Percentiles rank a stretch among this genome's conserved stretches.
phyloP scores from a whole-genome alignment of 2,329 filamentous ascomycete genomes.

The Diaporthe citrichinensis region DNA sequence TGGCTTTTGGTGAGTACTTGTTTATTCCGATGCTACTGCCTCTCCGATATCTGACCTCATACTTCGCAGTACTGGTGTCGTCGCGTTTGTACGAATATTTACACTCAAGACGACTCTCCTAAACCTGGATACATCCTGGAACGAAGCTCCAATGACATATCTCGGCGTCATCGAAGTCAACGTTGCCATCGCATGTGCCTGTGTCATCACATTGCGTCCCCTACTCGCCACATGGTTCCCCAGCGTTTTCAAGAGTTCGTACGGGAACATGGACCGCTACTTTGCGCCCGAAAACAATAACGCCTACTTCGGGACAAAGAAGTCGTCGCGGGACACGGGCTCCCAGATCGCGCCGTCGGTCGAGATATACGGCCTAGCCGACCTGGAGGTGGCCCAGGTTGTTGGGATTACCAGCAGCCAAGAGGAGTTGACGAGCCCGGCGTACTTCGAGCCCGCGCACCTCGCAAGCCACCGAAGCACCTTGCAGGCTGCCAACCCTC shows the following conservation, averaged over 20 bases:
- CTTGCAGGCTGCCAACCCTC: neutral
- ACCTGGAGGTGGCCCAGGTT: constrained; percentile 31
- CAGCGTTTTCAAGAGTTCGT: constrained; percentile 29
- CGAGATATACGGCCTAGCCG: constrained; percentile 30
- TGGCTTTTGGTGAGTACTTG: constrained; percentile 46
- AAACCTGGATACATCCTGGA: constrained; percentile 48
- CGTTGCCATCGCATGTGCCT: constrained; percentile 49
- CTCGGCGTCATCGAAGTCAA: constrained; percentile 51
- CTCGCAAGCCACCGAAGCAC: neutral
- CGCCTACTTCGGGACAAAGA: constrained; percentile 26
- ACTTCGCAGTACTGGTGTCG: constrained; percentile 45
- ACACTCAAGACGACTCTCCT: constrained; percentile 46
- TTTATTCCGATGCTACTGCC: neutral
- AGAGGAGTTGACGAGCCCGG: neutral
- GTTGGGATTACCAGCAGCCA: constrained; percentile 27
- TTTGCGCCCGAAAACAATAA: constrained; percentile 3
- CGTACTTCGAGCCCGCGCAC: constrained; percentile 28
- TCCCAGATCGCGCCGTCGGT: constrained; percentile 9
- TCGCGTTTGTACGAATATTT: constrained; percentile 50
- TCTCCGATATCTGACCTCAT: neutral
- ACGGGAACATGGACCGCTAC: constrained; percentile 24
- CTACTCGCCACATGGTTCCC: constrained; percentile 46
- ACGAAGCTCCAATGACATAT: constrained; percentile 50
- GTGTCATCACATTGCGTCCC: constrained; percentile 49
- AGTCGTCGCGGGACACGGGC: constrained; percentile 8